Evolutionary conservation across 495 filamentous ascomycete species (phyloP), one percentile per base, ranked within the genome.

Genomic region (Articulospora tetracladia): DNA sequence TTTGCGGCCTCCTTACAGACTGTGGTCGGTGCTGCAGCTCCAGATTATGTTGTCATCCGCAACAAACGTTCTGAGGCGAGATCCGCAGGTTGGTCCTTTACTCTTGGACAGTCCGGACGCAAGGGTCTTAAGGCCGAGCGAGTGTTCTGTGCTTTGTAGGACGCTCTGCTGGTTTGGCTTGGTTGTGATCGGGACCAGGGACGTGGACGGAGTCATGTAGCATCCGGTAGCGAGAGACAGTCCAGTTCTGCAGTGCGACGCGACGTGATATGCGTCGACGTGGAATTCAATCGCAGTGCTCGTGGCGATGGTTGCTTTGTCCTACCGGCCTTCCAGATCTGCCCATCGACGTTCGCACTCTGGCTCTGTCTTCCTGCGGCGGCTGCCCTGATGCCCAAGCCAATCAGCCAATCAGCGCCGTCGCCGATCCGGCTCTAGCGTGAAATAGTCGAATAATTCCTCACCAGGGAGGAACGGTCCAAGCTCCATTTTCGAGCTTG

Each of bases 1-100:
- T 53, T 69, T 68, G 49, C 6, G 39, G 32, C 47, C 34, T 57
- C 22, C 6, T 34, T 57, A 22, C 13, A 26, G 30, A 26, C 25
- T 23, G 47, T 25, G 46, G 28, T 27, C 49, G 50, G 57, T 54
- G 46, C 34, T 49, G 47, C 46, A 57, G 60, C 34, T 49, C 53
- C 46, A 57, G 60, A 25, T 54, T 60, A 62, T 47, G 60, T 55
- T 39, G 49, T 57, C 57, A 58, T 63, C 54, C 57, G 27, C 46
- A 51, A 44, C 39, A n/a, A 17, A 12, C 3, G 39, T 44, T 11
- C 17, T n/a, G 4, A n/a, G 39, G 39, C 17, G 39, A 8, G 15
- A 17, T 11, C 17, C 15, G 39, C n/a, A 19, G 39, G 39, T 44
- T 44, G 39, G 39, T 17, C 11, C 3, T 12, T 19, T 44, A 7